A percentile compares a stretch with the other conserved stretches of the same genome.
Evolutionary conservation across 805 yeast genomes (phyloP).

Genomic region (Lipomyces lipofer): DNA sequence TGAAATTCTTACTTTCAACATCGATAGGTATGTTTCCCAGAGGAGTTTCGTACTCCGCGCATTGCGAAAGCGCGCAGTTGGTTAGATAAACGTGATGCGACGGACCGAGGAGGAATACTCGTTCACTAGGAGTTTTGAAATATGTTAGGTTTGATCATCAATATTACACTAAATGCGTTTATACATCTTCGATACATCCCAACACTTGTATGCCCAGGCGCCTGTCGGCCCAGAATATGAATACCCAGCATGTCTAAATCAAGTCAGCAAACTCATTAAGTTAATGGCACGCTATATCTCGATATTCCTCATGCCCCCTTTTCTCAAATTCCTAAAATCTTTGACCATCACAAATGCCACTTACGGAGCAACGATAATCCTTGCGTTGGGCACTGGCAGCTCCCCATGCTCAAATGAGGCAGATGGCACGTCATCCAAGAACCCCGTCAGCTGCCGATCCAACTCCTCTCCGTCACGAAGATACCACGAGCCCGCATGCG

Average conservation of each 20-base stretch:
- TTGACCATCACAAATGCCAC: too few relatives aligned
- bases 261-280: conserved; percentile 13
- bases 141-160: not conserved
- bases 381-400: conserved; percentile 43
- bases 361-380: conserved; percentile 58
- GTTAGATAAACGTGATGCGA: conserved; percentile 85
- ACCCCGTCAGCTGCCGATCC: conserved; percentile 51
- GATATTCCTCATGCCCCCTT: too few relatives aligned
- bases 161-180: not conserved
- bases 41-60: conserved; percentile 71
- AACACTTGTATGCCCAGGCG: conserved; percentile 70
- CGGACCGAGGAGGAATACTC: conserved; percentile 86
- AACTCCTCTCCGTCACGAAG: conserved; percentile 48
- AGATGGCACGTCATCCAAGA: conserved; percentile 43
- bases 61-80: conserved; percentile 57
- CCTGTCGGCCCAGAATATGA: conserved; percentile 75
- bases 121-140: conserved; percentile 36
- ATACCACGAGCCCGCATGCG: conserved; percentile 95
- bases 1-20: conserved; percentile 41
- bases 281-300: too few relatives aligned
- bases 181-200: conserved; percentile 54
- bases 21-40: conserved; percentile 76
- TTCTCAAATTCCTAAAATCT: not conserved
- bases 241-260: conserved; percentile 80
- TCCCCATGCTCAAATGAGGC: conserved; percentile 32